phyloP scores from a whole-genome alignment of 352 stramenopile species.

The Pythium pyrilobum region DNA sequence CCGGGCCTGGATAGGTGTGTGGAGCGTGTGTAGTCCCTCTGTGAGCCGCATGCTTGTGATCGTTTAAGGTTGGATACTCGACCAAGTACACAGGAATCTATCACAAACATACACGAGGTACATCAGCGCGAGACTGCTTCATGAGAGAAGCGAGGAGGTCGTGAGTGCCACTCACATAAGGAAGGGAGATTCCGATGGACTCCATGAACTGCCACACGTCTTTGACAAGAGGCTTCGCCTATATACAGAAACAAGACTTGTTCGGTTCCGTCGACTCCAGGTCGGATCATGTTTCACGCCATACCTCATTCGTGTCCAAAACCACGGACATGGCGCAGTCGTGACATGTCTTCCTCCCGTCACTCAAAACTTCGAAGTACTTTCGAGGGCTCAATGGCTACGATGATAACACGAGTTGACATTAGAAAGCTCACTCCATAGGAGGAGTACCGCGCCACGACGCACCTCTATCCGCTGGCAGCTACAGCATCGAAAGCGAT shows the following conservation, averaged over 20 bases:
- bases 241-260: neutral
- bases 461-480: slow-evolving; percentile 63
- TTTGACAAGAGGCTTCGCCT: slow-evolving; percentile 27
- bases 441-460: neutral
- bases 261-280: neutral
- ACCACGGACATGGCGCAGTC: slow-evolving; percentile 56
- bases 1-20: slow-evolving; percentile 16
- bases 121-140: neutral
- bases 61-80: slow-evolving; percentile 47
- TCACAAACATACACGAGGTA: neutral
- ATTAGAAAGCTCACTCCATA: neutral
- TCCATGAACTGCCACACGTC: slow-evolving; percentile 71
- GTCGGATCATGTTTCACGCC: neutral
- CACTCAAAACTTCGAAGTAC: slow-evolving; percentile 50
- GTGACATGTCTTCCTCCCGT: slow-evolving; percentile 62
- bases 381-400: slow-evolving; percentile 29
- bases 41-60: slow-evolving; percentile 28
- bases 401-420: neutral
- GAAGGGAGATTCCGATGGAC: slow-evolving; percentile 57
- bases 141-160: neutral
- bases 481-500: slow-evolving; percentile 58
- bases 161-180: slow-evolving; percentile 24
- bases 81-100: slow-evolving; percentile 68
- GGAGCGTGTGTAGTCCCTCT: slow-evolving; percentile 20
- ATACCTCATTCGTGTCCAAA: slow-evolving; percentile 55